These are phyloP conservation scores for Poa annua DNA, from an alignment of 176 grass and related monocot species.

Conservation along the genomic window DNA sequence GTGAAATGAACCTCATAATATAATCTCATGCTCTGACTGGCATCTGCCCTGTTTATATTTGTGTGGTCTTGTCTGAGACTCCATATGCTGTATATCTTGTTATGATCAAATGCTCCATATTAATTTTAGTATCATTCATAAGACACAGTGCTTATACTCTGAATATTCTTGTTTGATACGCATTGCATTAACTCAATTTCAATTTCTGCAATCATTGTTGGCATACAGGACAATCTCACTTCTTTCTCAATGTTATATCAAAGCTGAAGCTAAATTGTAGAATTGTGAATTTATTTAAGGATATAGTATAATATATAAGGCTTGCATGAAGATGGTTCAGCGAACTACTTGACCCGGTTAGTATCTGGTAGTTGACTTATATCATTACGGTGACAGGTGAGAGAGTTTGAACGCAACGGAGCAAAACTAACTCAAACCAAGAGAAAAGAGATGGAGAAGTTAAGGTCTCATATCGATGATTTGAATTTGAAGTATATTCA, in stretches of 20 bases:
- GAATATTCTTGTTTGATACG: conserved; percentile 5
- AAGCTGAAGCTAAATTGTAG: conserved; percentile 16
- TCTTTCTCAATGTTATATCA: conserved; percentile 4
- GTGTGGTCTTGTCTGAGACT: background rate
- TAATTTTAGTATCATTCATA: conserved; percentile 18
- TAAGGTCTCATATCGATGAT: conserved; percentile 72
- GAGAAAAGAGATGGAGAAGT: conserved; percentile 80
- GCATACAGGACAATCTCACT: conserved; percentile 7
- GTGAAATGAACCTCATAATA: background rate
- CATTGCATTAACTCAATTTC: conserved; percentile 7
- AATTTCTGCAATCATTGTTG: conserved; percentile 27
- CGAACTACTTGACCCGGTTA: conserved; percentile 18
- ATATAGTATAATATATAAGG: background rate
- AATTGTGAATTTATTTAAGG: conserved; percentile 7
- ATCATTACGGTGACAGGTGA: conserved; percentile 74
- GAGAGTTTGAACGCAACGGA: conserved; percentile 89
- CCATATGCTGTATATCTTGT: conserved; percentile 13
- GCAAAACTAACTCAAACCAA: conserved; percentile 70
- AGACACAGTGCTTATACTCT: background rate
- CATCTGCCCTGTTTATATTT: conserved; percentile 32
- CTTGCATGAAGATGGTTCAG: background rate
- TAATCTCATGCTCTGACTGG: conserved; percentile 22
- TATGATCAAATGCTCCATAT: conserved; percentile 17
- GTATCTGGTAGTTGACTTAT: conserved; percentile 46
- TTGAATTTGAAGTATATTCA: conserved; percentile 83